Evolutionary conservation across 2,329 filamentous ascomycete species (phyloP), one percentile per base, ranked within the genome.

Genomic region (Verruconis gallopava): DNA sequence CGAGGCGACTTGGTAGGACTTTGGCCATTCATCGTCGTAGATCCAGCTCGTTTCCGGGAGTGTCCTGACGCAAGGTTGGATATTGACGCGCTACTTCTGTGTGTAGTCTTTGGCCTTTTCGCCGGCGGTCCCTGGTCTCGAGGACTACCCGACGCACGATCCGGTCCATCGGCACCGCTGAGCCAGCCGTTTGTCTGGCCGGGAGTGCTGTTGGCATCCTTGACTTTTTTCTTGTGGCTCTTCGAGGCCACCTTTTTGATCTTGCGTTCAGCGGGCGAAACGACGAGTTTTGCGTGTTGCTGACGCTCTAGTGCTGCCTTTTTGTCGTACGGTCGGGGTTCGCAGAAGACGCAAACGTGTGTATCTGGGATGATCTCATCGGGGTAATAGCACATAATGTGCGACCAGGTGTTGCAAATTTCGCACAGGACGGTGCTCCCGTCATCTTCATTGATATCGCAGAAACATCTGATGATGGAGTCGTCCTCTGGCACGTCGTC

Each of bases 401-500:
- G 91, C 64, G 98, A 91, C 91, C 91, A 98, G 38, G 86, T 91
- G 59, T 94, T 84, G 70, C 91, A 98, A 45, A 72, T 76, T 59
- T 96, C 91, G 71, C 91, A 98, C 63, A 88, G 85, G 48, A 98
- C 93, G 46, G 91, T 98, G 63, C 85, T 89, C 63, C 91, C 91
- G 69, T 98, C 91, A 70, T 98, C 91, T 67, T 93, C 86, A 60
- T 77, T 69, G 63, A 82, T 95, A 60, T 79, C 79, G 66, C 91
- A 98, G 53, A 96, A 93, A 73, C 91, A 98, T 71, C 93, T 94
- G 68, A 96, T 95, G 46, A 85, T 93, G 62, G 93, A 93, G 14
- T 81, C 81, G 62, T 89, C 82, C 63, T 88, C 82, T 17, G 45
- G 33, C 17, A 34, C 28, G 13, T 40, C 58, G 45, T 79, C 71